Base-by-base conservation (phyloP, 495 filamentous ascomycete species). In the Darksidea phi region DNA sequence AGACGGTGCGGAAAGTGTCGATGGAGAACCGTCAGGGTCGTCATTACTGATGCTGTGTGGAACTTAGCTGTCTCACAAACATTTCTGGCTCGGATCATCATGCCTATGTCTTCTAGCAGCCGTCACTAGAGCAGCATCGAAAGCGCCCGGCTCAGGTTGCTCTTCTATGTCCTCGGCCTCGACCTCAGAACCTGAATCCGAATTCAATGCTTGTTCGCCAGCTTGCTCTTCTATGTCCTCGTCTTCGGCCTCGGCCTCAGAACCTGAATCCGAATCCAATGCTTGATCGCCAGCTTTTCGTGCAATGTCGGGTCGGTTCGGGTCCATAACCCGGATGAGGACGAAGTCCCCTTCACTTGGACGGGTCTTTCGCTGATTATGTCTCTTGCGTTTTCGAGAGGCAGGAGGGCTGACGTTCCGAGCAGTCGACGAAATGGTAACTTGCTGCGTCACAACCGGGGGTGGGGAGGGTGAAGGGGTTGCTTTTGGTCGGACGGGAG, bases 221-320 rank as follows among this genome's bases (percentile, higher is more conserved):
- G n/a, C n/a, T n/a, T n/a, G n/a, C n/a, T 43, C 58, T 17, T 61
- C 67, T 58, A 67, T 68, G 1, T 66, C 67, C 34, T 69, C 69
- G 51, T 70, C 69, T n/a, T n/a, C n/a, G n/a, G n/a, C n/a, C 24
- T 68, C 66, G 1, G 42, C 56, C 18, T 68, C 64, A 11, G 64
- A 70, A 26, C 60, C 64, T 15, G 63, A 65, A 42, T 59, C 67
- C 3, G 67, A 67, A 43, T 69, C 63, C 18, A 71, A 41, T 17
- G 66, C 58, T 54, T 24, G 25, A 67, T 64, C 60, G 25, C 63
- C 69, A 36, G 59, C 69, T 48, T 53, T 26, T 50, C 49, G 48
- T 46, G 71, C 66, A 37, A 73, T 70, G 37, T 73, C 71, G 12
- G 67, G 69, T 26, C 55, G 67, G 52, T 71, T 67, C 17, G 69